phyloP scores from a whole-genome alignment of 495 filamentous ascomycete genomes.

The Pseudoneurospora amorphoporcata region DNA sequence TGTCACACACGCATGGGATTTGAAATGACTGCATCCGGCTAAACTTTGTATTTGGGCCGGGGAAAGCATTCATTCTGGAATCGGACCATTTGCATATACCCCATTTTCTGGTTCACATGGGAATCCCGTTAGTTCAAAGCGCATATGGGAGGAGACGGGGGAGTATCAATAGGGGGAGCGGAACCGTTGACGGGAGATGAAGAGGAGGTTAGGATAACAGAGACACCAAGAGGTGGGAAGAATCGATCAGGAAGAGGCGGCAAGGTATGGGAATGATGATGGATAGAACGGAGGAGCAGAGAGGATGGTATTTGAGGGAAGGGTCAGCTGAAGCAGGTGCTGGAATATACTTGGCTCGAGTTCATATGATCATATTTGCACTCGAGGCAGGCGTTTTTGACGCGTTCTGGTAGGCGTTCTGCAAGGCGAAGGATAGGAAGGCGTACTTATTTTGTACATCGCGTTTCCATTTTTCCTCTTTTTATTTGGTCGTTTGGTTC shows the following conservation, averaged over 20 bases:
- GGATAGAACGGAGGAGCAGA: not conserved
- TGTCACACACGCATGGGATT: not conserved
- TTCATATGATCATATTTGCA: not conserved
- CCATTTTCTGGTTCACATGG: conserved; percentile 4
- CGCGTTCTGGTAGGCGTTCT: not conserved
- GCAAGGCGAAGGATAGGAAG: not conserved
- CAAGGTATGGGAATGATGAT: not conserved
- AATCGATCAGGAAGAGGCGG: not conserved
- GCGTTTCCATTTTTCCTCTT: not conserved
- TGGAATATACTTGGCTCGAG: not conserved
- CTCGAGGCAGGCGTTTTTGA: not conserved
- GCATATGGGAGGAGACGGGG: not conserved
- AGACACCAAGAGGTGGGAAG: not conserved
- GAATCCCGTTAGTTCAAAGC: not conserved
- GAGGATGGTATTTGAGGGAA: not conserved
- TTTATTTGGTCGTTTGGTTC: not conserved
- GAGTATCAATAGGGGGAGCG: not conserved
- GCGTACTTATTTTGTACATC: not conserved
- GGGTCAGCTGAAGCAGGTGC: not conserved
- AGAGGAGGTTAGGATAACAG: not conserved
- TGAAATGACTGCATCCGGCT: not conserved
- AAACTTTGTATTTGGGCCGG: conserved; percentile 1
- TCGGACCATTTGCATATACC: conserved; percentile 13
- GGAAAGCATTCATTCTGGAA: conserved; percentile 6
- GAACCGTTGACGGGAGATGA: not conserved